phyloP scores from a whole-genome alignment of 192 early-diverging fungal species.

The Podila horticola region DNA sequence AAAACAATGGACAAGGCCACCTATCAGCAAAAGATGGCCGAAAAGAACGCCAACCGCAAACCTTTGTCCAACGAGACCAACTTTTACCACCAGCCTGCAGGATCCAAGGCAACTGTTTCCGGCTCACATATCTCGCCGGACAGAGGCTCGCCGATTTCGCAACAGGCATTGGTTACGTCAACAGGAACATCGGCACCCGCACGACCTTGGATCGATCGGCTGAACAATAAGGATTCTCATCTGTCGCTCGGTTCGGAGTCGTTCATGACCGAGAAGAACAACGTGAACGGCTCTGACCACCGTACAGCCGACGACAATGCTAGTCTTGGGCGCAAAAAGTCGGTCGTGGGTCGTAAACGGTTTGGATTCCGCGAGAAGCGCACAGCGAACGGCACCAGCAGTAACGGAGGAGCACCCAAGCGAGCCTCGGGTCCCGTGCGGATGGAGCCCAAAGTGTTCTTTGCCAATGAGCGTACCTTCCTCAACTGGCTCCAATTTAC shows the following conservation, averaged over 20 bases:
- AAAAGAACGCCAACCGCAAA: slow-evolving; percentile 45
- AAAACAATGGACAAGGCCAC: slow-evolving; percentile 52
- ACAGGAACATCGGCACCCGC: background rate
- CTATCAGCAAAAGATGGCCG: slow-evolving; percentile 40
- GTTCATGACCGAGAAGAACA: slow-evolving; percentile 33
- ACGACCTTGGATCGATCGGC: slow-evolving; percentile 43
- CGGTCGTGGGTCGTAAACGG: slow-evolving; percentile 32
- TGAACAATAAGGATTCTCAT: slow-evolving; percentile 26
- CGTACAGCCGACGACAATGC: slow-evolving; percentile 1
- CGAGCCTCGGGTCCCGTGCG: slow-evolving; percentile 63
- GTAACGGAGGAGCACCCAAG: slow-evolving; percentile 25
- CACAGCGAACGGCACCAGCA: background rate
- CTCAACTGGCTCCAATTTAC: slow-evolving; percentile 84
- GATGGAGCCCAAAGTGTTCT: slow-evolving; percentile 88
- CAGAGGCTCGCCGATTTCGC: slow-evolving; percentile 8
- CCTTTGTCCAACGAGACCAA: slow-evolving; percentile 5
- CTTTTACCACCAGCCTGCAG: slow-evolving; percentile 40
- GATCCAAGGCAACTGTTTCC: slow-evolving; percentile 21
- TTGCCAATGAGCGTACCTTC: slow-evolving; percentile 91
- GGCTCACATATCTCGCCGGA: slow-evolving; percentile 21
- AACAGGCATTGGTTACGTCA: slow-evolving; percentile 22
- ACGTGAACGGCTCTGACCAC: background rate
- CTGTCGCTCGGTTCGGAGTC: slow-evolving; percentile 25
- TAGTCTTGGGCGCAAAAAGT: slow-evolving; percentile 39
- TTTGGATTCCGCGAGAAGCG: slow-evolving; percentile 48